Percentiles rank a stretch among this genome's conserved stretches.
These are phyloP conservation scores for Crithidia mellificae DNA, from an alignment of 208 protist species.

Conservation along the genomic window DNA sequence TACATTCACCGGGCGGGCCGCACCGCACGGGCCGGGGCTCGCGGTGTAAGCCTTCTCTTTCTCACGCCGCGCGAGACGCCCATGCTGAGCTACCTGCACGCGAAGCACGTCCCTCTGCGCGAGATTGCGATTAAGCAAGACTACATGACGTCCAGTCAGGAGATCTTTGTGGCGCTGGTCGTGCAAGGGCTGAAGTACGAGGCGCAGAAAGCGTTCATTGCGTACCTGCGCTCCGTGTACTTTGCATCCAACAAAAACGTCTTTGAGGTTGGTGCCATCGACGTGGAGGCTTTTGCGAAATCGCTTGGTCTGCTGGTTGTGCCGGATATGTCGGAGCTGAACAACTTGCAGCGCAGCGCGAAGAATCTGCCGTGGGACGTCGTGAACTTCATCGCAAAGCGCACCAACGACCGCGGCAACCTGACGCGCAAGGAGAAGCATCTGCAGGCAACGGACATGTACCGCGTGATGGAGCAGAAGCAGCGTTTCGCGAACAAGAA, in stretches of 20 bases:
- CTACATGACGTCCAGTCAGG: conserved; percentile 71
- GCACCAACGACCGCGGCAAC: conserved; percentile 17
- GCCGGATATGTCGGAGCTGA: conserved; percentile 94
- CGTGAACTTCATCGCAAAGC: conserved; percentile 79
- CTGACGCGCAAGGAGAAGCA: conserved; percentile 84
- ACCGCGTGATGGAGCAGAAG: conserved; percentile 81
- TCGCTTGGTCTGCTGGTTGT: conserved; percentile 93
- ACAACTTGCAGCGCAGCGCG: conserved; percentile 58
- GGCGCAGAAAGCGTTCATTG: conserved; percentile 98
- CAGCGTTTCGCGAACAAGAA: conserved; percentile 62
- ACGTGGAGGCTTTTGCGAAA: conserved; percentile 87
- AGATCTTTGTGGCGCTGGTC: conserved; percentile 91
- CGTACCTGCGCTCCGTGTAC: conserved; percentile 96
- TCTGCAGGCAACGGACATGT: conserved; percentile 85
- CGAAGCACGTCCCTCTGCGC: conserved; percentile 81
- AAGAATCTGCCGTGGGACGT: conserved; percentile 93
- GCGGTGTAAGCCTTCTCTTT: conserved; percentile 95
- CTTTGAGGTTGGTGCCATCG: conserved; percentile 92
- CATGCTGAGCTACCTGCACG: conserved; percentile 90
- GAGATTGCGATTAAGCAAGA: conserved; percentile 83
- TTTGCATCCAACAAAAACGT: conserved; percentile 96
- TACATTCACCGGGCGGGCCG: conserved; percentile 99
- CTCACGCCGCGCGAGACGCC: conserved; percentile 97
- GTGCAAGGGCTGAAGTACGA: conserved; percentile 96
- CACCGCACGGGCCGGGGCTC: conserved; percentile 92